Percentiles rank a stretch among this genome's conserved stretches.
Evolutionary conservation across 1,139 yeast genomes (phyloP).

Genomic region (Debaryomycetaceae sp.): DNA sequence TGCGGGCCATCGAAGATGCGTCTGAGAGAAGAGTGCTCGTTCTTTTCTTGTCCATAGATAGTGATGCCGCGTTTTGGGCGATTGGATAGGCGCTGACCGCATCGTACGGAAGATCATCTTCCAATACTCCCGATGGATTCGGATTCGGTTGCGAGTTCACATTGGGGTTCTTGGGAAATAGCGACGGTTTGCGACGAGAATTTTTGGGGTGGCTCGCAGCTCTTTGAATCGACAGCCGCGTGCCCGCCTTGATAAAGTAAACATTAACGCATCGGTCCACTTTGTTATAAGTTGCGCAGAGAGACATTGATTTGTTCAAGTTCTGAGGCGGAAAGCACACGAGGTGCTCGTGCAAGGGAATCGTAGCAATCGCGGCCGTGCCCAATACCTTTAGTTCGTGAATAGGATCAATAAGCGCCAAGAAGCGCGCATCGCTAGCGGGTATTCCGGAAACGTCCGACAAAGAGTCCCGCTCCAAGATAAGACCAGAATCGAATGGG

Average conservation of each 20-base stretch:
- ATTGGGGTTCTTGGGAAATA: too few relatives aligned
- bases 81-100: constrained; percentile 3
- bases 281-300: constrained; percentile 45
- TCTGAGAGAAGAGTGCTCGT: constrained; percentile 46
- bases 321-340: constrained; percentile 36
- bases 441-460: constrained; percentile 1
- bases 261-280: constrained; percentile 32
- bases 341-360: constrained; percentile 48
- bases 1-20: constrained; percentile 48
- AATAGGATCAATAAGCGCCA: constrained; percentile 59
- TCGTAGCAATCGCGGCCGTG: constrained; percentile 60
- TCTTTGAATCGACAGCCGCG: constrained; percentile 7
- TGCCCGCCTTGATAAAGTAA: constrained; percentile 41
- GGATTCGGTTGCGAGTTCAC: too few relatives aligned
- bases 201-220: constrained; percentile 6
- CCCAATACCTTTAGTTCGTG: constrained; percentile 58
- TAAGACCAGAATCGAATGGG: constrained; percentile 53
- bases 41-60: constrained; percentile 41
- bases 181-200: constrained; percentile 17
- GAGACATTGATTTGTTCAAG: constrained; percentile 19
- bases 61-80: constrained; percentile 13
- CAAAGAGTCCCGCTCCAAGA: constrained; percentile 37
- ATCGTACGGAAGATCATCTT: constrained; percentile 23
- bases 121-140: constrained; percentile 30
- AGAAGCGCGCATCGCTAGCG: constrained; percentile 31